Percentiles rank a stretch among this genome's conserved stretches.
Conservation (phyloP, 2,329 filamentous ascomycete genomes). For the Fusarium oligoseptatum region DNA sequence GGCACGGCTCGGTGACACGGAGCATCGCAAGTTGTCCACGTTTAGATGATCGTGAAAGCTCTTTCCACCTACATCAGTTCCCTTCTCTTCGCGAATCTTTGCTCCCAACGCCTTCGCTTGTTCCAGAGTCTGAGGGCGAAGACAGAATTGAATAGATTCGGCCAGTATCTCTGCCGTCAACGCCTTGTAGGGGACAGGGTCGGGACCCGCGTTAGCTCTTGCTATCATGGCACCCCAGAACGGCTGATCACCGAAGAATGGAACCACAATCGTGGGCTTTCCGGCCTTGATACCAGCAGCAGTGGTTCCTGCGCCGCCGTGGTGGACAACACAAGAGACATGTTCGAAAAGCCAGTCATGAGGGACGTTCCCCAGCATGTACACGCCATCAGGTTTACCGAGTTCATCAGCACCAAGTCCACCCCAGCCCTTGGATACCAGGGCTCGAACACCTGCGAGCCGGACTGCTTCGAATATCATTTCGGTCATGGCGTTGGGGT, state of each 20-base stretch:
- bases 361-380: conserved; percentile 86
- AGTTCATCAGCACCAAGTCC: conserved; percentile 81
- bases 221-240: conserved; percentile 87
- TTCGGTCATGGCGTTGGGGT: conserved; percentile 77
- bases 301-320: conserved; percentile 89
- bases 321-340: conserved; percentile 86
- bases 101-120: conserved; percentile 70
- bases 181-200: conserved; percentile 76
- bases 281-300: conserved; percentile 87
- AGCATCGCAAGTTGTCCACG: conserved; percentile 76
- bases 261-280: conserved; percentile 84
- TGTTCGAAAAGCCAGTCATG: conserved; percentile 91
- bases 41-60: conserved; percentile 80
- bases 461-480: conserved; percentile 80
- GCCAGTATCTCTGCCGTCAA: conserved; percentile 76
- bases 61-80: conserved; percentile 72
- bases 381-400: conserved; percentile 79
- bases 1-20: conserved; percentile 73
- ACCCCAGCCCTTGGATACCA: conserved; percentile 91
- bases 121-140: conserved; percentile 70
- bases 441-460: conserved; percentile 77
- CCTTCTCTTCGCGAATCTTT: conserved; percentile 76
- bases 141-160: conserved; percentile 71
- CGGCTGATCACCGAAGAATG: conserved; percentile 88
- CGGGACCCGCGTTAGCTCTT: conserved; percentile 77